These are phyloP conservation scores for Alternaria longipes DNA, from an alignment of 2,329 filamentous ascomycete species.

Conservation along the genomic window DNA sequence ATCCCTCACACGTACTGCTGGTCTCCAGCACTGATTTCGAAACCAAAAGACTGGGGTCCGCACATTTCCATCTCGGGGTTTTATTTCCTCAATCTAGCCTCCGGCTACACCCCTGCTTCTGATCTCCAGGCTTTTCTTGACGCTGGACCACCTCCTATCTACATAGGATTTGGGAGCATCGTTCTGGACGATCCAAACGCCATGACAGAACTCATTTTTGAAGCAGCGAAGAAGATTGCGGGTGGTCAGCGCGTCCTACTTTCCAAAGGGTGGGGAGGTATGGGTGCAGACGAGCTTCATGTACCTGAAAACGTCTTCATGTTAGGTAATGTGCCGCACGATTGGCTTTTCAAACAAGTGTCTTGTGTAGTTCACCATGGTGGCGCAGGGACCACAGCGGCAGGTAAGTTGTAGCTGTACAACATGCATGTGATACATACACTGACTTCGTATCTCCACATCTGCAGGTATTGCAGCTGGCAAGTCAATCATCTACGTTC, in stretches of 20 bases:
- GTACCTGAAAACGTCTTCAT: conserved; percentile 56
- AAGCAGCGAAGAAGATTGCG: conserved; percentile 51
- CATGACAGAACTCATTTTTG: conserved; percentile 57
- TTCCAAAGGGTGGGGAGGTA: conserved; percentile 54
- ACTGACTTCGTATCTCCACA: conserved; percentile 57
- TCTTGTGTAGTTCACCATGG: conserved; percentile 84
- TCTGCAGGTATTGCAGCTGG: conserved; percentile 67
- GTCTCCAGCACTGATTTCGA: conserved; percentile 50
- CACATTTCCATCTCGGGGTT: conserved; percentile 55
- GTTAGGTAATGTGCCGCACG: conserved; percentile 77
- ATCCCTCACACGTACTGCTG: conserved; percentile 58
- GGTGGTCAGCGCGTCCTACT: conserved; percentile 58
- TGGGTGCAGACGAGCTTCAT: conserved; percentile 1
- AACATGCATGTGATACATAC: too few species aligned
- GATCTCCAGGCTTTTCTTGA: conserved; percentile 57
- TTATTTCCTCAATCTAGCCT: conserved; percentile 53
- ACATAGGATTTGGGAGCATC: conserved; percentile 67
- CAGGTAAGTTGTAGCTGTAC: conserved; percentile 57
- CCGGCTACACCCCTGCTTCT: conserved; percentile 51
- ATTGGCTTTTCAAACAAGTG: conserved; percentile 84
- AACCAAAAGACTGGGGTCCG: conserved; percentile 25
- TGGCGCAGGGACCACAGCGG: conserved; percentile 83
- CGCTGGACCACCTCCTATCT: conserved; percentile 61
- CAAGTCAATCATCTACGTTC: background rate
- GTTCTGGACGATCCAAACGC: conserved; percentile 61